These are phyloP conservation scores for Handroanthus guayacan DNA, from an alignment of 257 asterid species.

Conservation along the genomic window DNA sequence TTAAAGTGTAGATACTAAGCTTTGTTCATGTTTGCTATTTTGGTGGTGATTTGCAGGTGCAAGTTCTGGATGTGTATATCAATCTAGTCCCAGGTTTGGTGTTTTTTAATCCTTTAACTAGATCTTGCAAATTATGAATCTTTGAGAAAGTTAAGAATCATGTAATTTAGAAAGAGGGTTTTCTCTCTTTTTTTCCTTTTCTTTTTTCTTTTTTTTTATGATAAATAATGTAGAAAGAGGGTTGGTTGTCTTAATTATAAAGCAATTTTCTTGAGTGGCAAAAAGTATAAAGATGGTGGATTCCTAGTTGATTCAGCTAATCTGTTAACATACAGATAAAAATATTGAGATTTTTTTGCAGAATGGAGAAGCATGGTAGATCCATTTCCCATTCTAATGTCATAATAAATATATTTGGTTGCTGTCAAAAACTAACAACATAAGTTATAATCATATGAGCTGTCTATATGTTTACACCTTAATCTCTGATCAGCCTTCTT, in stretches of 20 bases:
- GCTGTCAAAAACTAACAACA: not conserved
- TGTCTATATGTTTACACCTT: constrained; percentile 52
- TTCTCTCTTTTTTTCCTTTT: no score
- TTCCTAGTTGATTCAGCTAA: constrained; percentile 18
- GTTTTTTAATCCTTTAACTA: not conserved
- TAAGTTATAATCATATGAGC: constrained; percentile 41
- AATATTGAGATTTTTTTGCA: not conserved
- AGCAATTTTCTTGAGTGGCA: not conserved
- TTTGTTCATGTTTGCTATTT: not conserved
- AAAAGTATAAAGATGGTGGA: not conserved
- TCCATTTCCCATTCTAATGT: constrained; percentile 23
- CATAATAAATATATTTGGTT: constrained; percentile 1
- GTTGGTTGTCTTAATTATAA: no score
- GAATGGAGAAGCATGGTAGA: constrained; percentile 33
- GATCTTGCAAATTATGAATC: constrained; percentile 35
- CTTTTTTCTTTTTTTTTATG: no score
- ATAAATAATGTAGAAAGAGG: no score
- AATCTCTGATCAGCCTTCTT: not conserved
- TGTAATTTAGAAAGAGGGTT: no score
- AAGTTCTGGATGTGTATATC: constrained; percentile 63
- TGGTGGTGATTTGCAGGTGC: constrained; percentile 45
- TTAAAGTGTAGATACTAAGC: not conserved
- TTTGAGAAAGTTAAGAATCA: not conserved
- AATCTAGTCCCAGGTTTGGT: constrained; percentile 71
- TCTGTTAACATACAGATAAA: not conserved